Evolutionary conservation across 371 early-diverging fungal species (phyloP).

Genomic region (Synchytrium microbalum): DNA sequence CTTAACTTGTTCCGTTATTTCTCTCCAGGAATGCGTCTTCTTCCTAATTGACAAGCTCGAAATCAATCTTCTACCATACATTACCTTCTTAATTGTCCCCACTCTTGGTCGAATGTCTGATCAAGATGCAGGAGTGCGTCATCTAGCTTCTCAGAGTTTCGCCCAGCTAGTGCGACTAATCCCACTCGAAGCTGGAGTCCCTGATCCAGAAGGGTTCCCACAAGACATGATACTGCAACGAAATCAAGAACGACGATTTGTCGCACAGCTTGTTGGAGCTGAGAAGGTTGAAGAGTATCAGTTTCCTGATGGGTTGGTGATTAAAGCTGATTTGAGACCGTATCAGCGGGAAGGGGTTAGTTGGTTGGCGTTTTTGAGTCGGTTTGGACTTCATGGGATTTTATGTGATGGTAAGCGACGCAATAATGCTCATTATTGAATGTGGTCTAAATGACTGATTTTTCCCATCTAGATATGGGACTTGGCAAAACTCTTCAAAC

Average conservation of each 20-base stretch:
- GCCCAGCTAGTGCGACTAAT: slow-evolving; percentile 89
- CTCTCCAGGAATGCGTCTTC: background rate
- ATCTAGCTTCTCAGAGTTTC: slow-evolving; percentile 86
- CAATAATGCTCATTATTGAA: slow-evolving; percentile 1
- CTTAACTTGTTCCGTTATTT: background rate
- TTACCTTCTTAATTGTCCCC: slow-evolving; percentile 91
- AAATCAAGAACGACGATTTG: slow-evolving; percentile 77
- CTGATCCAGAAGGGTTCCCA: slow-evolving; percentile 84
- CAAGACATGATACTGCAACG: slow-evolving; percentile 67
- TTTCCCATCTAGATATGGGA: slow-evolving; percentile 79
- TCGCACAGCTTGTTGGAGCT: slow-evolving; percentile 85
- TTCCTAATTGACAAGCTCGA: slow-evolving; percentile 9
- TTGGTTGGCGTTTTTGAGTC: slow-evolving; percentile 96
- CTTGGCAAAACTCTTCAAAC: slow-evolving; percentile 95
- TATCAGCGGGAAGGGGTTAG: slow-evolving; percentile 98
- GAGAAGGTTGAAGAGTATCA: slow-evolving; percentile 74
- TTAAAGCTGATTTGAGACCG: slow-evolving; percentile 85
- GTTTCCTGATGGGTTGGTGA: slow-evolving; percentile 65
- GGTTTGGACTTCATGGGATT: slow-evolving; percentile 93
- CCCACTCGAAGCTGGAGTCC: slow-evolving; percentile 74
- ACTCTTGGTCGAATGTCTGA: slow-evolving; percentile 98
- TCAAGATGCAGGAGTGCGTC: slow-evolving; percentile 75
- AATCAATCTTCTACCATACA: slow-evolving; percentile 71
- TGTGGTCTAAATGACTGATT: background rate
- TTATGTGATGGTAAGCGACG: slow-evolving; percentile 82